Conservation (phyloP, 2,329 filamentous ascomycete genomes). For the Fusarium albidum region DNA sequence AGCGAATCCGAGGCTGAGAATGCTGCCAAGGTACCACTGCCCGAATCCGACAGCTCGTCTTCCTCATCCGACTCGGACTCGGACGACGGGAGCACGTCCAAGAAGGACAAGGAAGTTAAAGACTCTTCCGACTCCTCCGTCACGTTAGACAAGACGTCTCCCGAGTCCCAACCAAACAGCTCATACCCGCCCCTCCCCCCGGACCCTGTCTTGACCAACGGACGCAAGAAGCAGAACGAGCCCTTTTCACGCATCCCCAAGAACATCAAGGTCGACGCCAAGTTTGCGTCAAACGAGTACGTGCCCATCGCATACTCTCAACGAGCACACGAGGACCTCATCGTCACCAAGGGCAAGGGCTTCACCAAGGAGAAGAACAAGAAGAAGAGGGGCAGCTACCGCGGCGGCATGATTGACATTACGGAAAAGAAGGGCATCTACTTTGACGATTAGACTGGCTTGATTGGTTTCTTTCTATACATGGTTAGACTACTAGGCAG, state of each 20-base stretch:
- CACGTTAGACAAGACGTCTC: conserved; percentile 62
- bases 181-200: conserved; percentile 62
- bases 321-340: conserved; percentile 85
- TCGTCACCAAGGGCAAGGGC: conserved; percentile 91
- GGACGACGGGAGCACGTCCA: conserved; percentile 36
- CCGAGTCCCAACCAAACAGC: conserved; percentile 42
- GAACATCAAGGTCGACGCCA: conserved; percentile 72
- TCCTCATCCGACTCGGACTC: conserved; percentile 47
- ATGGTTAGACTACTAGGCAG: not conserved
- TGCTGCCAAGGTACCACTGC: conserved; percentile 52
- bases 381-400: conserved; percentile 91
- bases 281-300: conserved; percentile 81
- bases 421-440: conserved; percentile 85
- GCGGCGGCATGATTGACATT: conserved; percentile 88
- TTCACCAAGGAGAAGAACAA: conserved; percentile 99
- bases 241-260: conserved; percentile 82
- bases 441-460: conserved; percentile 81
- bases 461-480: too few relatives aligned
- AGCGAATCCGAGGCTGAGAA: conserved; percentile 46
- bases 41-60: conserved; percentile 50
- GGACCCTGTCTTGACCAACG: conserved; percentile 48
- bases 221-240: conserved; percentile 63
- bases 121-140: conserved; percentile 55
- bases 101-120: conserved; percentile 35
- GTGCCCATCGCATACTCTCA: conserved; percentile 88